Conservation (phyloP, 208 protist genomes). For the Trypanosoma cruzi region DNA sequence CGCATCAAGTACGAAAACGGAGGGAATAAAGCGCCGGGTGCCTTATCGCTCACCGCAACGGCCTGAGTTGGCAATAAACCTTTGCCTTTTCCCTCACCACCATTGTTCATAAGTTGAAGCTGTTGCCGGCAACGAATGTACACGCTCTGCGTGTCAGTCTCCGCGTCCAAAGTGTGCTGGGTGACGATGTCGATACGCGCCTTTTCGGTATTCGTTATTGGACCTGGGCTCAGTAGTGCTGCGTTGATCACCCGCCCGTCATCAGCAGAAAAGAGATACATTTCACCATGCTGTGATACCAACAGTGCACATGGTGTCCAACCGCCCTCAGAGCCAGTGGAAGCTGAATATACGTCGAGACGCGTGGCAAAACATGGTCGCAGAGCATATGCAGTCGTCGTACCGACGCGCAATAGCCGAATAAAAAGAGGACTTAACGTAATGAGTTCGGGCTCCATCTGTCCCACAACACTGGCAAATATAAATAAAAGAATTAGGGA, state of each 20-base stretch:
- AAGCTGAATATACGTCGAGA: conserved; percentile 17
- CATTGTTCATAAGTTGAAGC: not conserved
- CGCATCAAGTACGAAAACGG: conserved; percentile 26
- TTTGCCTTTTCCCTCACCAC: not conserved
- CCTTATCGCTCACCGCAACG: too few species aligned
- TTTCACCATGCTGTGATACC: conserved; percentile 6
- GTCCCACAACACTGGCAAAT: not conserved
- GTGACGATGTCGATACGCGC: conserved; percentile 10
- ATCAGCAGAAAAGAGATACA: conserved; percentile 14
- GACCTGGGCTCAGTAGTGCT: not conserved
- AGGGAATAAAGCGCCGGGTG: not conserved
- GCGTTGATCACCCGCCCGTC: conserved; percentile 18
- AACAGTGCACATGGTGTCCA: conserved; percentile 15
- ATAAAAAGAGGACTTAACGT: conserved; percentile 14
- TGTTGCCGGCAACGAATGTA: conserved; percentile 14
- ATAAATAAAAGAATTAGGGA: not conserved
- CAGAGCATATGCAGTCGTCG: conserved; percentile 12
- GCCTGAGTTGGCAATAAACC: not conserved
- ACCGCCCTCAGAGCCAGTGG: not conserved
- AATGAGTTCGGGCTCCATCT: conserved; percentile 6
- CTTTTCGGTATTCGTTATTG: not conserved
- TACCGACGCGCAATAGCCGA: not conserved
- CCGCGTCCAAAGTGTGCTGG: not conserved
- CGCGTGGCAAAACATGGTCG: conserved; percentile 19
- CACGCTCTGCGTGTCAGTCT: conserved; percentile 5